Evolutionary conservation across 331 rosid genomes (phyloP).

Genomic region (Rosa hybrid): DNA sequence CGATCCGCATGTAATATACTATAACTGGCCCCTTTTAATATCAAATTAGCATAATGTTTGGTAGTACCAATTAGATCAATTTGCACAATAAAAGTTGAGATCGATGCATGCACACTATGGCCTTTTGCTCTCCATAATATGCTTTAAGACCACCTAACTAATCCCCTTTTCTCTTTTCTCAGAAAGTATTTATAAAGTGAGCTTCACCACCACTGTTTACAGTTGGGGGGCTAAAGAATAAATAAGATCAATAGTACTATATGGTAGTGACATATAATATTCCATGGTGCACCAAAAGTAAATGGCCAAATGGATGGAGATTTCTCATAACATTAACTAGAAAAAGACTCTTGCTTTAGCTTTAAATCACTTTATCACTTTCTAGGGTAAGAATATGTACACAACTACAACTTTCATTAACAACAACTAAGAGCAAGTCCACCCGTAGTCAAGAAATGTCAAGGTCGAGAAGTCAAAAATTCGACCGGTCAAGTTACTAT

Average conservation of each 20-base stretch:
- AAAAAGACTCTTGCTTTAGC: not conserved
- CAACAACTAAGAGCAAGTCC: constrained; percentile 7
- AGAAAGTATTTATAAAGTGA: constrained; percentile 9
- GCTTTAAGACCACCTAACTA: constrained; percentile 10
- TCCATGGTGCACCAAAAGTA: constrained; percentile 2
- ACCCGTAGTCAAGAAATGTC: no score
- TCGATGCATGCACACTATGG: not conserved
- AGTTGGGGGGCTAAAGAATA: not conserved
- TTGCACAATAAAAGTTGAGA: not conserved
- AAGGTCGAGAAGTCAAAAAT: no score
- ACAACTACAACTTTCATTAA: constrained; percentile 23
- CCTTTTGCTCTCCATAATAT: not conserved
- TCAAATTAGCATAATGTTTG: constrained; percentile 5
- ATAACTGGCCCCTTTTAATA: constrained; percentile 6
- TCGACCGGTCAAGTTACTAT: no score
- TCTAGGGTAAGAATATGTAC: not conserved
- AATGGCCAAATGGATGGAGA: constrained; percentile 22
- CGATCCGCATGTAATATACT: constrained; percentile 5
- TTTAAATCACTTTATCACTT: constrained; percentile 1
- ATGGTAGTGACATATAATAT: constrained; percentile 10
- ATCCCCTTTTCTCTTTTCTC: not conserved
- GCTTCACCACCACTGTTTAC: not conserved
- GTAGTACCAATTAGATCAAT: constrained; percentile 11
- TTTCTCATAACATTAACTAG: constrained; percentile 19
- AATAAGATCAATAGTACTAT: not conserved